Percentiles rank a stretch among this genome's conserved stretches.
These are phyloP conservation scores for Daldinia bambusicola DNA, from an alignment of 495 filamentous ascomycete genomes.

Conservation along the genomic window DNA sequence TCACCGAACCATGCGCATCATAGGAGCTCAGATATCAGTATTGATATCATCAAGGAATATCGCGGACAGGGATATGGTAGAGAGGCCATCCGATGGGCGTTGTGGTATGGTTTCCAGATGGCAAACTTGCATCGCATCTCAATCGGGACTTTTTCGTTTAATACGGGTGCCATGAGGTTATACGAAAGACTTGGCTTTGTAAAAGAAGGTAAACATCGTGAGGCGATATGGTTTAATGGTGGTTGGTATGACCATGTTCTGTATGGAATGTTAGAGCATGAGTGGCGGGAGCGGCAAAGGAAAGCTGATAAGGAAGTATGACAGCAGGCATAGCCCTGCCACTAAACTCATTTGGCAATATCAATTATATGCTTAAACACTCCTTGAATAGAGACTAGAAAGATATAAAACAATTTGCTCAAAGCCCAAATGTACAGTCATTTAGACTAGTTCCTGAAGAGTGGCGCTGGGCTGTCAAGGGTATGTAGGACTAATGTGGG, in stretches of 20 bases:
- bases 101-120: slow-evolving; percentile 60
- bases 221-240: neutral
- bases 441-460: too few species aligned
- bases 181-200: slow-evolving; percentile 52
- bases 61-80: slow-evolving; percentile 63
- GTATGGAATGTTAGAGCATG: neutral
- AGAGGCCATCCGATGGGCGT: slow-evolving; percentile 63
- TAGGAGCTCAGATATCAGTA: neutral
- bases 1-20: neutral
- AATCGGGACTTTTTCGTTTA: slow-evolving; percentile 56
- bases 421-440: too few species aligned
- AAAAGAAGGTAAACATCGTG: neutral
- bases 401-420: too few species aligned
- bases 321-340: slow-evolving; percentile 30
- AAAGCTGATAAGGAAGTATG: neutral
- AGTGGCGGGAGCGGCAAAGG: neutral
- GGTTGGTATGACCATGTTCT: neutral
- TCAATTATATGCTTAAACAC: too few species aligned
- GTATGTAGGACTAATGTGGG: too few species aligned
- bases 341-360: too few species aligned
- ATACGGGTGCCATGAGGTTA: slow-evolving; percentile 54
- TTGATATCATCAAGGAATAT: slow-evolving; percentile 34
- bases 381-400: too few species aligned
- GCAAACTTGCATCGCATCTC: slow-evolving; percentile 60
- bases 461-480: too few species aligned